Evolutionary conservation across 208 protist species (phyloP).

Genomic region (Sergeia podlipaevii): DNA sequence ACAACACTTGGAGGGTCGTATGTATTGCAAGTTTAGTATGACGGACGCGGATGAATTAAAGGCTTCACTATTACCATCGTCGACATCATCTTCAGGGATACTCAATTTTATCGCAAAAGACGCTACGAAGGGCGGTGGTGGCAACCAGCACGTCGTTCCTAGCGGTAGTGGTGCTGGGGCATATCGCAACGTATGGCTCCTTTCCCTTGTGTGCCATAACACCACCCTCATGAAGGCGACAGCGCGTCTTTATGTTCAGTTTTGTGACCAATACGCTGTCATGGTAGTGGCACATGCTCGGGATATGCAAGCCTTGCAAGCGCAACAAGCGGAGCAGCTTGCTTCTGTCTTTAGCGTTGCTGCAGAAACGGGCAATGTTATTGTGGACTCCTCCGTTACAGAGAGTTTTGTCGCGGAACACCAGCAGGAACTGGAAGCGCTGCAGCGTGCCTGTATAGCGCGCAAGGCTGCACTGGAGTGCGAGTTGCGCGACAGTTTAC

Average conservation of each 20-base stretch:
- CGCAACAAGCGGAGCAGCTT: conserved; percentile 50
- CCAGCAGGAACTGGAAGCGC: conserved; percentile 43
- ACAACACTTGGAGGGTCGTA: too few relatives aligned
- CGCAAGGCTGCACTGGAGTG: conserved; percentile 26
- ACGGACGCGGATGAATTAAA: too few relatives aligned
- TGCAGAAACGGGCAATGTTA: conserved; percentile 36
- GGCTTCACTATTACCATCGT: too few relatives aligned
- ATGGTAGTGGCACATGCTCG: conserved; percentile 13
- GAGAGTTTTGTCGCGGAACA: conserved; percentile 57
- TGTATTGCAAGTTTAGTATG: too few relatives aligned
- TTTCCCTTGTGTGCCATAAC: conserved; percentile 65
- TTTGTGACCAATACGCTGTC: conserved; percentile 40
- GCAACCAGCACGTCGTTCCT: too few relatives aligned
- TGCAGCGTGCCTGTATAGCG: conserved; percentile 20
- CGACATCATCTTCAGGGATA: too few relatives aligned
- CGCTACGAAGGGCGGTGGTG: too few relatives aligned
- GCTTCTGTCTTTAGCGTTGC: conserved; percentile 51
- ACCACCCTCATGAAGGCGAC: conserved; percentile 37
- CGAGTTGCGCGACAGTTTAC: conserved; percentile 35
- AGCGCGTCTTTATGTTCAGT: conserved; percentile 50
- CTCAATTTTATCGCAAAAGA: too few relatives aligned
- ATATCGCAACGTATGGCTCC: conserved; percentile 45
- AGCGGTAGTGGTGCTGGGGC: too few relatives aligned
- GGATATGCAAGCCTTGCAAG: conserved; percentile 29
- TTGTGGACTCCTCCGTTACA: conserved; percentile 64